A percentile compares a stretch with the other conserved stretches of the same genome.
Conservation (phyloP, 2,329 filamentous ascomycete genomes). For the Xylaria sp. region DNA sequence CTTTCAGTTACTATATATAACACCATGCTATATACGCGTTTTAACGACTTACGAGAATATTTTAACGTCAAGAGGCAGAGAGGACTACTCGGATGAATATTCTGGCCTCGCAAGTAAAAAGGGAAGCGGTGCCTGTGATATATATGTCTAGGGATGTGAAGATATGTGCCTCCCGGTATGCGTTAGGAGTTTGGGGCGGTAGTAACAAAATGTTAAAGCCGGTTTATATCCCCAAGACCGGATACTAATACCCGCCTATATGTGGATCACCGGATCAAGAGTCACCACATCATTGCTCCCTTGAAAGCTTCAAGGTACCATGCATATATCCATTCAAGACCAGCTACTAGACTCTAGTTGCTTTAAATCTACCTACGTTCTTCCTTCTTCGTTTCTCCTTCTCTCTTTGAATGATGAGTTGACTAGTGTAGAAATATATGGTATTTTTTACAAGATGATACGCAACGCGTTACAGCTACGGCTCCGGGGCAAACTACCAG, state of each 20-base stretch:
- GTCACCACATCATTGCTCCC: neutral
- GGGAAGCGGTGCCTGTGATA: neutral
- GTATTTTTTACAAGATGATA: constrained; percentile 25
- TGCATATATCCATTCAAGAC: neutral
- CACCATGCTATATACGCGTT: neutral
- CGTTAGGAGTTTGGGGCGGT: neutral
- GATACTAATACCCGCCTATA: neutral
- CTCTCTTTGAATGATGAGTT: neutral
- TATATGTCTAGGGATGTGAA: neutral
- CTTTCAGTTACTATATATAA: neutral
- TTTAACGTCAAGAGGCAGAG: neutral
- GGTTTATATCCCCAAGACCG: constrained; percentile 32
- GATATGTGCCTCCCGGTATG: neutral
- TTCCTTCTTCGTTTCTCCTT: neutral
- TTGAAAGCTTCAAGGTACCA: constrained; percentile 9
- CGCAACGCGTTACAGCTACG: constrained; percentile 3
- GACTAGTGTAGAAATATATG: neutral
- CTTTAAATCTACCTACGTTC: neutral
- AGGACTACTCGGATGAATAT: neutral
- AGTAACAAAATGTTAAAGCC: constrained; percentile 28
- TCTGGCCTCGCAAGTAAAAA: neutral
- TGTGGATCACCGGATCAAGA: constrained; percentile 2
- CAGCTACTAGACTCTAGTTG: neutral
- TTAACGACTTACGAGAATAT: neutral
- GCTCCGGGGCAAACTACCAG: constrained; percentile 20